Evolutionary conservation across 352 stramenopile species (phyloP), one percentile per base, ranked within the genome.

Genomic region (Pythium apleroticum): DNA sequence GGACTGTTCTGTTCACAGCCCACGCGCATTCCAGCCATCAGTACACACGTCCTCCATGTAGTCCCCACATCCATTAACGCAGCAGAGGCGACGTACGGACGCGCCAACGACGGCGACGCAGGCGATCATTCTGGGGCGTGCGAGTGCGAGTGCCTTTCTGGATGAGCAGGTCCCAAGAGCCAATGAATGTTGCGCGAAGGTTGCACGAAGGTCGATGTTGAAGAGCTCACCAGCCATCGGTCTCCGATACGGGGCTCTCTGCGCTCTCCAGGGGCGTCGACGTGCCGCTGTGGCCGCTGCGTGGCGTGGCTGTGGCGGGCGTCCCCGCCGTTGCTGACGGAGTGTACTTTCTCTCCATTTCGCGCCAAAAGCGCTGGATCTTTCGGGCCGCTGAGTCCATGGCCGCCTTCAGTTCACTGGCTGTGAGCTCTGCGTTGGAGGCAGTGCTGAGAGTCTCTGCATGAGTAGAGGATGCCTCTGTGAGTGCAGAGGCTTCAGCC

Each of bases 51-150:
- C 45, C 30, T 41, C 4, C n/a, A n/a, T n/a, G n/a, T n/a, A n/a
- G n/a, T n/a, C n/a, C n/a, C n/a, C 31, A 10, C 6, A 28, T 28
- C 14, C 8, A 55, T 25, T 22, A 19, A 31, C 25, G 19, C 20
- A 9, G 4, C 8, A 54, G 20, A 52, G 50, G 22, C 30, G 24
- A 76, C 86, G 65, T 76, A 95, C 86, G 53, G 86, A 71, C 39
- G 86, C 86, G 58, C 83, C 81, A 69, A 95, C 82, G 65, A 95
- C 75, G 15, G 86, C 86, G 45, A 93, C 77, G 54, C 86, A 95
- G 25, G 80, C 78, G 70, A 95, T 93, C 86, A 95, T 95, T 14
- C 15, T 58, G 52, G n/a, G n/a, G n/a, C n/a, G n/a, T n/a, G n/a
- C n/a, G n/a, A n/a, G n/a, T n/a, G n/a, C n/a, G n/a, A n/a, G 35